Evolutionary conservation across 371 early-diverging fungal species (phyloP).

Genomic region (Apophysomyces variabilis): DNA sequence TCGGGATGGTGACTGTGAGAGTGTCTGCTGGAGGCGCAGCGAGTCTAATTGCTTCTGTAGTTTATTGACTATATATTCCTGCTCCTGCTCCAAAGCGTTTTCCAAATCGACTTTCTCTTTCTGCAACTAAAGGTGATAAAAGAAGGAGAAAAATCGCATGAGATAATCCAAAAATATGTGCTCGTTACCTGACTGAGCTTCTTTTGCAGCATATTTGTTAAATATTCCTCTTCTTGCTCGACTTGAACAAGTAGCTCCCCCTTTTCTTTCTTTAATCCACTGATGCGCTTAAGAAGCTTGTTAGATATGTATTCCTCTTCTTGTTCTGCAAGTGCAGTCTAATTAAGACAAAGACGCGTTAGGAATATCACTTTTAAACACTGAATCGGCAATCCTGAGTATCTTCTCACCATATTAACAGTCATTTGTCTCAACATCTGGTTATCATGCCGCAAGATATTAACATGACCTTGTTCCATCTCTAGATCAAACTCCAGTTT

Average conservation of each 20-base stretch:
- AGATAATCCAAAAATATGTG: not conserved
- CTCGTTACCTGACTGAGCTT: slow-evolving; percentile 62
- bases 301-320: slow-evolving; percentile 78
- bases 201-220: slow-evolving; percentile 77
- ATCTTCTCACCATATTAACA: slow-evolving; percentile 60
- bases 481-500: slow-evolving; percentile 69
- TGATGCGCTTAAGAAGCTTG: slow-evolving; percentile 66
- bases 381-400: not conserved
- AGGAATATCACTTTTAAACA: slow-evolving; percentile 4
- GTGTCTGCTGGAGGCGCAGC: slow-evolving; percentile 48
- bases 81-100: slow-evolving; percentile 82
- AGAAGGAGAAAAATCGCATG: not conserved
- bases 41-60: slow-evolving; percentile 67
- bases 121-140: slow-evolving; percentile 52
- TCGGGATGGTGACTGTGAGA: slow-evolving; percentile 40
- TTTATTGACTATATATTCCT: slow-evolving; percentile 81
- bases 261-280: slow-evolving; percentile 73
- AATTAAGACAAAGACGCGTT: slow-evolving; percentile 12
- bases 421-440: slow-evolving; percentile 63
- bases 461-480: slow-evolving; percentile 71
- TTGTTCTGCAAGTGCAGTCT: slow-evolving; percentile 69
- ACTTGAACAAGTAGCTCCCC: slow-evolving; percentile 69
- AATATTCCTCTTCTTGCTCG: slow-evolving; percentile 77
- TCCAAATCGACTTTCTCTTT: slow-evolving; percentile 85
- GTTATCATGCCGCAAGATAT: slow-evolving; percentile 70